Base-by-base conservation (phyloP, 2,329 filamentous ascomycete species). In the Ophiosphaerella narmari region DNA sequence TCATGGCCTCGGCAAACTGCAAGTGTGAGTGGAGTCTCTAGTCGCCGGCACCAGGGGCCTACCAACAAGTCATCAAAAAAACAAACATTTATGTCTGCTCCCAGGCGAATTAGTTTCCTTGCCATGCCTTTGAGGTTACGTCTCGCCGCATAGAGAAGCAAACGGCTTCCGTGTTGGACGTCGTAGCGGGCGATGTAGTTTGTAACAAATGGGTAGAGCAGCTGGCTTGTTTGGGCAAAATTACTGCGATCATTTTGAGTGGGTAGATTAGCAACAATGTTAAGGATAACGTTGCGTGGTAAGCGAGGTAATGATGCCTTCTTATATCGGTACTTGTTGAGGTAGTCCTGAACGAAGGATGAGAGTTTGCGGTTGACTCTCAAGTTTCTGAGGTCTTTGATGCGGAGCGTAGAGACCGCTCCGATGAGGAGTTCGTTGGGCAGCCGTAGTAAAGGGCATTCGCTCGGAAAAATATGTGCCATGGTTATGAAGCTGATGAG, bases 61-160 rank as follows among this genome's bases (percentile, higher is more conserved):
- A 21, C 18, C 18, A 2, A 21, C 18, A 21, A 21, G 18, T 21
- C 18, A 21, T 21, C 18, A 21, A 21, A 21, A 29, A 29, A 29
- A 11, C 26, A 29, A 6, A 29, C 33, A 12, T 42, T 31, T 7
- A 42, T 14, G 23, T 42, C 26, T 5, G 29, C 40, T 2, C 40
- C 40, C 13, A 42, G 21, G 12, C 38, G 49, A 38, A 59, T 41
- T 36, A 59, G 47, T 34, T 16, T 48, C 45, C 32, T 43, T 41
- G 52, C 50, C 49, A 59, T 53, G 32, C 16, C 33, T n/a, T 34
- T 18, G 13, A 16, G 34, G n/a, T 36, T 36, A 1, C 21, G 6
- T 9, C 6, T 1, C 4, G 34, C 23, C 8, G 39, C 39, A 31
- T 32, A 11, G 24, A 31, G 5, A 12, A 41, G n/a, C 13, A n/a